These are phyloP conservation scores for Rasamsonia emersonii DNA, from an alignment of 2,329 filamentous ascomycete species.

Conservation along the genomic window DNA sequence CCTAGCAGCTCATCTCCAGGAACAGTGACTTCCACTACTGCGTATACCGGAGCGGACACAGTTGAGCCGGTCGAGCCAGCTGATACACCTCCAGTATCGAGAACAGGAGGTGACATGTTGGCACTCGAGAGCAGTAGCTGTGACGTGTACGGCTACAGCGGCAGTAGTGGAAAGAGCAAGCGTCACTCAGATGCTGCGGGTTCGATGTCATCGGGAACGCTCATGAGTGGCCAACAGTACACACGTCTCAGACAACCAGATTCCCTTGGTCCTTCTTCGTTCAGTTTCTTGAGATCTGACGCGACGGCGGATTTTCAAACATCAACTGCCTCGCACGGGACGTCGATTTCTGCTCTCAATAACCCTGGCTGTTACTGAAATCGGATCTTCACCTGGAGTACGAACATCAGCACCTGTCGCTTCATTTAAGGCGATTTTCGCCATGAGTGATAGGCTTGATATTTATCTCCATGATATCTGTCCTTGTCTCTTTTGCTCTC, in stretches of 20 bases:
- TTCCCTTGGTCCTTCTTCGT: conserved; percentile 9
- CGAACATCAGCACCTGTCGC: no score
- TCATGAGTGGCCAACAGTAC: conserved; percentile 36
- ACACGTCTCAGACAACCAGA: conserved; percentile 21
- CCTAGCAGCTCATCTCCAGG: conserved; percentile 11
- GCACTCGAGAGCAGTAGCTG: conserved; percentile 23
- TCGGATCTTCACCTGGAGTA: no score
- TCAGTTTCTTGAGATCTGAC: conserved; percentile 13
- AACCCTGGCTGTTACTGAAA: conserved; percentile 14
- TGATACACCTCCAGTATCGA: conserved; percentile 11
- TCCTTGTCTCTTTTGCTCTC: no score
- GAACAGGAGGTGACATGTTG: conserved; percentile 14
- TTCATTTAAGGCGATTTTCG: no score
- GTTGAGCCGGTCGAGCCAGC: conserved; percentile 14
- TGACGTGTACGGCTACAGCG: conserved; percentile 33
- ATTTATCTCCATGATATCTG: no score
- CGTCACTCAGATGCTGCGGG: conserved; percentile 17
- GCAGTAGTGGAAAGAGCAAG: conserved; percentile 23
- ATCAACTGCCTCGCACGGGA: conserved; percentile 14
- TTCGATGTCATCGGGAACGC: conserved; percentile 18
- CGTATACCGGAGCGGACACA: conserved; percentile 12
- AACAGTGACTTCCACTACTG: conserved; percentile 7
- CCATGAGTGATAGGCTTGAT: no score
- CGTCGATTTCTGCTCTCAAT: conserved; percentile 16
- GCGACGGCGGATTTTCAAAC: conserved; percentile 13